Percentiles rank a stretch among this genome's conserved stretches.
These are phyloP conservation scores for Brachypodium distachyon DNA, from an alignment of 202 grass and related monocot species.

Conservation along the genomic window DNA sequence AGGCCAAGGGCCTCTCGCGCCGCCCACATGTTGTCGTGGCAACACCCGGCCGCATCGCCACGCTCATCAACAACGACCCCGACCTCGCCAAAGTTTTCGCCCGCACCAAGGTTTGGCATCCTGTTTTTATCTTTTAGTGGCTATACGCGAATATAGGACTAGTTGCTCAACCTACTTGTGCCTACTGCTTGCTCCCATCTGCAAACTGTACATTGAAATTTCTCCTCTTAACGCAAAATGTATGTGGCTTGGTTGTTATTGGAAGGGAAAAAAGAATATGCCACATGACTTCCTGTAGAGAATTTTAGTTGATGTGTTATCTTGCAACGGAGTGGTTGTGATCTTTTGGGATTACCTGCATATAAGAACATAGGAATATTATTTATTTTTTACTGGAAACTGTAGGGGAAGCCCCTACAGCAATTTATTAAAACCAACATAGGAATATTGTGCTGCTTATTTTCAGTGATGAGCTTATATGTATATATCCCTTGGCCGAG, in stretches of 20 bases:
- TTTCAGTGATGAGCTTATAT: background rate
- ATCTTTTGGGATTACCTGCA: background rate
- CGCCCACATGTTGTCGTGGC: conserved; percentile 74
- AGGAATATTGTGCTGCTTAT: background rate
- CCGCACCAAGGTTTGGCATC: conserved; percentile 53
- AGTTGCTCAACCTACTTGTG: background rate
- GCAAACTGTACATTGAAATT: background rate
- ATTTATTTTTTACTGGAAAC: no score
- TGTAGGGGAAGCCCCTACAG: no score
- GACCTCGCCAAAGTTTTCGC: conserved; percentile 73
- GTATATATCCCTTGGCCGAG: background rate
- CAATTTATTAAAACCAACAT: no score
- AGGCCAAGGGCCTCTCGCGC: conserved; percentile 63
- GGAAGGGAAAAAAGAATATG: background rate
- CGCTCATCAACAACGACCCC: conserved; percentile 52
- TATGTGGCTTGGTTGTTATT: background rate
- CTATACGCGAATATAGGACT: background rate
- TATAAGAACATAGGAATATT: background rate
- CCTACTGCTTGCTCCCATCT: background rate
- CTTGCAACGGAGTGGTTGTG: background rate
- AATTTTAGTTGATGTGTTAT: background rate
- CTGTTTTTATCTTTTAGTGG: background rate
- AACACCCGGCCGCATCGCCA: conserved; percentile 75
- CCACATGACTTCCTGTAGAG: background rate
- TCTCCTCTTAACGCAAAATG: background rate